These are phyloP conservation scores for Hura crepitans DNA, from an alignment of 441 rosid genomes.

Conservation along the genomic window DNA sequence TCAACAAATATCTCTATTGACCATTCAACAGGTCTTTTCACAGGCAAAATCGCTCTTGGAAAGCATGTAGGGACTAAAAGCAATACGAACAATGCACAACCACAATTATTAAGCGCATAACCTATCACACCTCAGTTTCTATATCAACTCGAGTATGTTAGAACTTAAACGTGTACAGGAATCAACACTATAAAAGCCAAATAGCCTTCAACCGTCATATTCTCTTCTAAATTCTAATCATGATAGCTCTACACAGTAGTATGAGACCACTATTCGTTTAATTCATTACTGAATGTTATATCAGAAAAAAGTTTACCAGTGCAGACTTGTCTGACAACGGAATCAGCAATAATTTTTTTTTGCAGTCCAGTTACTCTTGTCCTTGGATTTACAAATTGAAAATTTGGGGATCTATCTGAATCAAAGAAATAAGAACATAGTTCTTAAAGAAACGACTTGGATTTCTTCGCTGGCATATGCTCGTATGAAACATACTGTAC, in stretches of 20 bases:
- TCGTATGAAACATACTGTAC: slow-evolving; percentile 46
- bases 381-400: slow-evolving; percentile 63
- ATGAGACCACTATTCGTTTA: not conserved
- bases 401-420: slow-evolving; percentile 96
- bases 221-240: not conserved
- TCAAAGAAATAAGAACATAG: slow-evolving; percentile 36
- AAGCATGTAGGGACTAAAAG: not conserved
- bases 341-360: slow-evolving; percentile 87
- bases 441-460: slow-evolving; percentile 13
- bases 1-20: not conserved
- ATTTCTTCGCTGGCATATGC: slow-evolving; percentile 15
- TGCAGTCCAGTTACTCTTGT: slow-evolving; percentile 74
- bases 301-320: slow-evolving; percentile 46
- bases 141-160: not conserved
- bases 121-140: too few relatives aligned
- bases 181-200: not conserved
- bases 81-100: not conserved
- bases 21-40: too few relatives aligned
- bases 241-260: not conserved
- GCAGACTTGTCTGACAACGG: slow-evolving; percentile 93
- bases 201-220: not conserved
- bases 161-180: not conserved
- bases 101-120: not conserved
- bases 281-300: not conserved
- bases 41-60: not conserved